Base-by-base conservation (phyloP, 345 rosid species). In the Euphorbia peplus region DNA sequence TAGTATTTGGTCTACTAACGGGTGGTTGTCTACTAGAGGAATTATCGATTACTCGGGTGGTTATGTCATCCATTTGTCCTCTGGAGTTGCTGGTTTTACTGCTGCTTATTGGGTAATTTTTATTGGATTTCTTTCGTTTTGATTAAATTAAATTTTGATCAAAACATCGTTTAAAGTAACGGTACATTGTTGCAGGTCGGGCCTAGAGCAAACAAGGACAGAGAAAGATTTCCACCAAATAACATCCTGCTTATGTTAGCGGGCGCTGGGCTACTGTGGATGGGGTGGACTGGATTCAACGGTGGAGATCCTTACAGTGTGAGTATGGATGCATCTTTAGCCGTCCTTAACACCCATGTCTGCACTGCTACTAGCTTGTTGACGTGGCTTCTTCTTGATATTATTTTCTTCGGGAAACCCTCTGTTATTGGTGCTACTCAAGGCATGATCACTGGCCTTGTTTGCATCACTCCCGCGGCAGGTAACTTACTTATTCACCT, bases 251-350 rank as follows among this genome's bases (percentile, higher is more conserved):
- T 88, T 53, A 88, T 86, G 88, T 72, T 88, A 26, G 90, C 87
- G 0, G 90, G 90, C 26, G 87, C 88, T 1, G 88, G 93, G 24
- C 78, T 88, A 5, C 86, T 88, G 18, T 88, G 93, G 93, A 81
- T 85, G 87, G 90, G 90, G 8, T 88, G 93, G 90, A 83, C 85
- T 0, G 93, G 90, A 47, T 86, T 86, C 86, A 86, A 88, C 46
- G 88, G 90, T 35, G 93, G 93, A 29, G 93, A 81, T 69, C 90
- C 90, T 3, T 86, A 83, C 63, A 44, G 64, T 0, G 86, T 72
- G 69, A 79, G 84, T 52, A 58, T 64, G 1, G 88, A 84, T 51
- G 85, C 90, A 57, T 84, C 93, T 67, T 76, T 88, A 30, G 93
- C 90, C 64, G 80, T 86, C 44, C 88, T 88, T 50, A 88, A 86